Conservation (phyloP, 805 yeast genomes). For the Candida andamanensis region DNA sequence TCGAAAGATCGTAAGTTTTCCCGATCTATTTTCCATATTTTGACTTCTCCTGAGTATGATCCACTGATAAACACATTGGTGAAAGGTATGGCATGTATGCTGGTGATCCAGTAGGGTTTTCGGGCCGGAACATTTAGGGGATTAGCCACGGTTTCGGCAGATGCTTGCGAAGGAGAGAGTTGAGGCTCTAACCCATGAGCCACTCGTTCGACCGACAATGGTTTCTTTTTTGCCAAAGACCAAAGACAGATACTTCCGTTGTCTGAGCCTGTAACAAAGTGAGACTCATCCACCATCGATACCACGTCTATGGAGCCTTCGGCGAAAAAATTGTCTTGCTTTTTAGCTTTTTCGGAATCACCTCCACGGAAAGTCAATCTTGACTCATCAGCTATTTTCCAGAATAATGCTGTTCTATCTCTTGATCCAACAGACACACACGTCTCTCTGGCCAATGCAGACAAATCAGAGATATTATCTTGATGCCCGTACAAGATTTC, state of each 20-base stretch:
- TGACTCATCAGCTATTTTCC: slow-evolving; percentile 96
- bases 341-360: slow-evolving; percentile 47
- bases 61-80: slow-evolving; percentile 83
- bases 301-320: slow-evolving; percentile 93
- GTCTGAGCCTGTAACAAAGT: slow-evolving; percentile 92
- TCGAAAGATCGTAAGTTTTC: slow-evolving; percentile 60
- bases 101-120: slow-evolving; percentile 83
- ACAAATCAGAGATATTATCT: slow-evolving; percentile 76
- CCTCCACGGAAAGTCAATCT: slow-evolving; percentile 92
- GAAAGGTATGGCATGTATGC: slow-evolving; percentile 77
- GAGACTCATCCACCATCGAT: slow-evolving; percentile 85
- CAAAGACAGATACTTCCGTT: slow-evolving; percentile 88
- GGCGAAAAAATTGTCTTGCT: slow-evolving; percentile 36
- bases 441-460: slow-evolving; percentile 79
- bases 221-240: slow-evolving; percentile 88
- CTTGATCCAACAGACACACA: slow-evolving; percentile 95
- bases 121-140: slow-evolving; percentile 57
- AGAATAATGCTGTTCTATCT: slow-evolving; percentile 90
- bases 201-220: slow-evolving; percentile 58
- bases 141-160: slow-evolving; percentile 49
- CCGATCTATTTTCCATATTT: slow-evolving; percentile 66
- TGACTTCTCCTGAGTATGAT: slow-evolving; percentile 76
- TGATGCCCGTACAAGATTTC: slow-evolving; percentile 95
- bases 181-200: slow-evolving; percentile 71
- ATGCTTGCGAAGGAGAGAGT: slow-evolving; percentile 34